Base-by-base conservation (phyloP, 169 alveolate genomes). In the Eimeria brunetti region DNA sequence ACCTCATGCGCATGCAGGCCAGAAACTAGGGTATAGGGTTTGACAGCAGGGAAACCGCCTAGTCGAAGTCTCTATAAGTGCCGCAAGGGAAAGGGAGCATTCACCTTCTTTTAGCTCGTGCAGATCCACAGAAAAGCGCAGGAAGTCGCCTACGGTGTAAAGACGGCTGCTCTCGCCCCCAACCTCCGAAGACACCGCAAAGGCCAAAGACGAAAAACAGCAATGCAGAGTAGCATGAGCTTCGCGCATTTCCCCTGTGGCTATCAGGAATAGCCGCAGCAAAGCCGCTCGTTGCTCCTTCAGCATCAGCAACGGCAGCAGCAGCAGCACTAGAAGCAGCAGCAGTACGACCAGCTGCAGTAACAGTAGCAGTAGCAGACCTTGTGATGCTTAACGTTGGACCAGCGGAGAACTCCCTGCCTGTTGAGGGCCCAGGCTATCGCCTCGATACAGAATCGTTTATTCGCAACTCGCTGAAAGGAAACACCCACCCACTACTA, bases 381-480 rank as follows among this genome's bases (percentile, higher is more conserved):
- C 90, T 76, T 75, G 84, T 56, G 88, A 24, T 91, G 95, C 84
- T 78, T 91, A 51, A 91, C 69, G 84, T 91, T 91, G 24, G 95
- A 91, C 89, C 90, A 91, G 53, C 95, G 95, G 60, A 91, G 95
- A 60, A 78, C 95, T 44, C 95, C 95, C 36, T 88, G 83, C 56
- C 95, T 81, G 83, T 91, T 91, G 56, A 91, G 71, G 73, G 95
- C 86, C 95, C 95, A 91, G 20, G 88, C 90, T 12, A 41, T n/a
- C 3, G 73, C 80, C n/a, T 91, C 95, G 12, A n/a, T 62, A 84
- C 95, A 91, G 58, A 91, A 81, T 9, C 95, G 78, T 16, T 75
- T 38, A 62, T 91, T 91, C 11, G 78, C 95, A 62, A 91, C 75
- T 30, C 60, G 41, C 94, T 91, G 90, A 56, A 18, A 78, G 56